Base-by-base conservation (phyloP, 148 eudicot genomes). In the Chenopodium quinoa region DNA sequence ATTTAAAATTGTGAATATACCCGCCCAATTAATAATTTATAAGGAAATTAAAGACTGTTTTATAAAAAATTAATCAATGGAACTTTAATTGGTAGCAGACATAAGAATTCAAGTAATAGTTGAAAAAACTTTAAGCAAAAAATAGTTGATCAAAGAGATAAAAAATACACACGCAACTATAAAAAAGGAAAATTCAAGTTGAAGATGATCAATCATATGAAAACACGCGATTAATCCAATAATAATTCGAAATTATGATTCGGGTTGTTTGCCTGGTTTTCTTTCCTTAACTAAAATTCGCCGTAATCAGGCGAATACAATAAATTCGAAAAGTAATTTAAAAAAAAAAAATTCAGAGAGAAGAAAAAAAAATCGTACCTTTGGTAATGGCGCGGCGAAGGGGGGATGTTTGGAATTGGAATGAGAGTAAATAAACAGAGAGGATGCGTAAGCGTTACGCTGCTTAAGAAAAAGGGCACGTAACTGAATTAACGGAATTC, bases 401-500 rank as follows among this genome's bases (percentile, higher is more conserved):
- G 8, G 50, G 54, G 54, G 34, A 12, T 9, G 62, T 56, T 16
- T 56, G 25, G 32, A 31, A 73, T 27, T 56, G 25, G 32, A 14
- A 73, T 27, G 62, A 46, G 75, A 37, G 2, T 40, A 22, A 52
- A 17, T 0, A n/a, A 52, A 60, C 47, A 44, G 62, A 52, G 75
- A 68, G 82, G 23, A 65, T 79, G 79, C 79, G 82, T 74, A 32
- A 44, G 7, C 54, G 50, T 48, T n/a, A 81, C 85, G 79, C 81
- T 20, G 70, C 73, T 75, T 73, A 50, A 27, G 74, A 10, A 2
- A 13, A 20, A 10, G 31, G 60, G 77, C 40, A 56, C 48, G 48
- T 75, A 83, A 83, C 85, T 67, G 85, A 83, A 78, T 54, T 83
- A 83, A 83, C 82, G 64, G 82, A 79, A 79, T 19, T 20, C 1